Percentiles rank a stretch among this genome's conserved stretches.
Conservation (phyloP, 108 stramenopile genomes). For the Hondaea fermentalgiana region DNA sequence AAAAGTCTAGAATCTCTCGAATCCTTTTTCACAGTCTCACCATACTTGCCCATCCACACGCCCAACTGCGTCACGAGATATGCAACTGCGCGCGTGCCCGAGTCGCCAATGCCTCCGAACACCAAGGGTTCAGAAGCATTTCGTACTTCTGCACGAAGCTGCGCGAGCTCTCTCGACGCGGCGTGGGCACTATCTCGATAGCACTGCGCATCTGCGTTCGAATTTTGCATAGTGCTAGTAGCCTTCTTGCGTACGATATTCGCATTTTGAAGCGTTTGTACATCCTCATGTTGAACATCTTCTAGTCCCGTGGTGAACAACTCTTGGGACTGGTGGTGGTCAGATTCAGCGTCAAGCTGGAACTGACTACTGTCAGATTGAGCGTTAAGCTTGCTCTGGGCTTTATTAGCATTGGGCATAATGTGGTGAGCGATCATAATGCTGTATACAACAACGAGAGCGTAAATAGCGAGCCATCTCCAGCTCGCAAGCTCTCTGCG, state of each 20-base stretch:
- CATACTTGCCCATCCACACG: constrained; percentile 9
- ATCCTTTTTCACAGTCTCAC: neutral
- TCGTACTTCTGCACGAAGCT: neutral
- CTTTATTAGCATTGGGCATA: neutral
- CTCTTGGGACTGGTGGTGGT: no score
- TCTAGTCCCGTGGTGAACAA: no score
- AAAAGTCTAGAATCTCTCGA: neutral
- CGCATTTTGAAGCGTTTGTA: no score
- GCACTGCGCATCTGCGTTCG: neutral
- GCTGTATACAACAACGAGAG: neutral
- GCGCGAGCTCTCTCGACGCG: neutral
- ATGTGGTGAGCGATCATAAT: neutral
- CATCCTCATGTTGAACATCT: no score
- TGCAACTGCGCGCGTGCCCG: neutral
- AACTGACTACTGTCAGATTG: no score
- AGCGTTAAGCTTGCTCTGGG: neutral
- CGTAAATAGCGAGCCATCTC: neutral
- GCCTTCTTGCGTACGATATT: no score
- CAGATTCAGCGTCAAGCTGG: no score
- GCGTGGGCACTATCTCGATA: neutral
- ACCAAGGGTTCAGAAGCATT: neutral
- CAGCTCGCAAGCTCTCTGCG: neutral
- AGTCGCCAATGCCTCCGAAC: neutral
- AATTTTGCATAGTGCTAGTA: no score
- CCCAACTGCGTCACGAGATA: neutral